phyloP scores from a whole-genome alignment of 306 rosid species.

The Vicia faba region DNA sequence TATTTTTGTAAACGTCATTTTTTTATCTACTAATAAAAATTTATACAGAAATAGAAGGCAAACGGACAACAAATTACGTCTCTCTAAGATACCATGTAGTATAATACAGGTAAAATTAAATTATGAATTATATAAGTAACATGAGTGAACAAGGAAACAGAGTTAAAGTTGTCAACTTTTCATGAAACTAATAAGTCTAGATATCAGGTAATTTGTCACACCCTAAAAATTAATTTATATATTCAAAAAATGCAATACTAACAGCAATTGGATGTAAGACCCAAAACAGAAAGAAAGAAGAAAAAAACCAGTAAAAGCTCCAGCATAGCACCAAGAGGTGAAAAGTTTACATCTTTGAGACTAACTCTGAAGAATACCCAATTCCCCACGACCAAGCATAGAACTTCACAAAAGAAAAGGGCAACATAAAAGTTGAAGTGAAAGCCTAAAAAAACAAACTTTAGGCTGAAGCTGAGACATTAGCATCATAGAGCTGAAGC shows the following conservation, averaged over 20 bases:
- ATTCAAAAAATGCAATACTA: not conserved
- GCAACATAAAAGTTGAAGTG: conserved; percentile 6
- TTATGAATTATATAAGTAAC: not conserved
- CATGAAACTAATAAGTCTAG: conserved; percentile 13
- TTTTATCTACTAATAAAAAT: too few relatives aligned
- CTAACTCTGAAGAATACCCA: conserved; percentile 9
- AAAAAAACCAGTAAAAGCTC: conserved; percentile 2
- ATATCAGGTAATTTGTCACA: not conserved
- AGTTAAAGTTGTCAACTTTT: conserved; percentile 10
- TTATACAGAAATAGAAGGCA: too few relatives aligned
- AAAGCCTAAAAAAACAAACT: conserved; percentile 35
- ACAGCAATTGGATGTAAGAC: conserved; percentile 20
- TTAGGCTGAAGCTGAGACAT: conserved; percentile 7
- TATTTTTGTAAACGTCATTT: too few relatives aligned
- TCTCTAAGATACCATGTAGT: not conserved
- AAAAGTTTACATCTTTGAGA: conserved; percentile 23
- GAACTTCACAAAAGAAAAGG: conserved; percentile 6
- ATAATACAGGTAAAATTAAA: not conserved
- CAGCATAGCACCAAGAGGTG: conserved; percentile 7
- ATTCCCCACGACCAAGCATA: conserved; percentile 25
- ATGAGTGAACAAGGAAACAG: conserved; percentile 6
- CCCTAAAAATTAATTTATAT: not conserved
- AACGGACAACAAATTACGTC: too few relatives aligned
- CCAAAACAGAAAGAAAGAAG: not conserved
- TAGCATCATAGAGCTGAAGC: conserved; percentile 23